A percentile compares a stretch with the other conserved stretches of the same genome.
Conservation (phyloP, 352 stramenopile species). For the Phytophthora boehmeriae region DNA sequence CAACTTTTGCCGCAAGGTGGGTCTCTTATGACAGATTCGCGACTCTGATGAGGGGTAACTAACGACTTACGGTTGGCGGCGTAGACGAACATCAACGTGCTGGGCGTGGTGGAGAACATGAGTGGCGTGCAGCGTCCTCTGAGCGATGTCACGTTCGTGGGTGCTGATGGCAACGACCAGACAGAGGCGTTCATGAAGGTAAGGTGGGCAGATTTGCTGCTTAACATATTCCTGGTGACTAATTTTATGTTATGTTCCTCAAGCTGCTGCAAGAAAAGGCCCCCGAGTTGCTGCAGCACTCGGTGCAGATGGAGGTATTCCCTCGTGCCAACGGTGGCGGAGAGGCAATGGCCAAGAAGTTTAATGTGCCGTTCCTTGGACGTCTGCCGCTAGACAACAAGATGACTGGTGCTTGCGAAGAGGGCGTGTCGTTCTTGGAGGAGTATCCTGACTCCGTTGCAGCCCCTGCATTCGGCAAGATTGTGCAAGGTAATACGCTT, state of each 20-base stretch:
- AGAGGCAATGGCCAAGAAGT: constrained; percentile 95
- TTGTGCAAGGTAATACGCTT: constrained; percentile 57
- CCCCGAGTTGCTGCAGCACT: constrained; percentile 71
- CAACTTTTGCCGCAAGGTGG: constrained; percentile 99
- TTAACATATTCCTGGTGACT: background rate
- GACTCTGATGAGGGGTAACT: background rate
- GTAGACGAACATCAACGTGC: constrained; percentile 79
- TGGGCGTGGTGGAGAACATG: constrained; percentile 99
- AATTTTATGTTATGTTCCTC: constrained; percentile 8
- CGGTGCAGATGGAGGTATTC: constrained; percentile 93
- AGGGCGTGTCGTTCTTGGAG: constrained; percentile 94
- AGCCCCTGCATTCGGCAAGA: constrained; percentile 70
- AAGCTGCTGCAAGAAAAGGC: constrained; percentile 87
- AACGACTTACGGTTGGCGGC: background rate
- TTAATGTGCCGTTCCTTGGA: constrained; percentile 97
- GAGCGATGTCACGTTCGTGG: constrained; percentile 72
- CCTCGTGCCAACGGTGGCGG: constrained; percentile 84
- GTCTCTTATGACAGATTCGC: background rate
- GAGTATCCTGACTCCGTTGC: constrained; percentile 80
- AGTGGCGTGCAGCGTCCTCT: constrained; percentile 90
- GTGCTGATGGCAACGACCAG: constrained; percentile 54
- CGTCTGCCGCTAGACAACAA: constrained; percentile 97
- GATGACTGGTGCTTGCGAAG: constrained; percentile 96
- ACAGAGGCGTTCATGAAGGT: constrained; percentile 72
- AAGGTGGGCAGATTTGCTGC: background rate